Conservation (phyloP, 331 rosid species). For the Stylosanthes scabra region DNA sequence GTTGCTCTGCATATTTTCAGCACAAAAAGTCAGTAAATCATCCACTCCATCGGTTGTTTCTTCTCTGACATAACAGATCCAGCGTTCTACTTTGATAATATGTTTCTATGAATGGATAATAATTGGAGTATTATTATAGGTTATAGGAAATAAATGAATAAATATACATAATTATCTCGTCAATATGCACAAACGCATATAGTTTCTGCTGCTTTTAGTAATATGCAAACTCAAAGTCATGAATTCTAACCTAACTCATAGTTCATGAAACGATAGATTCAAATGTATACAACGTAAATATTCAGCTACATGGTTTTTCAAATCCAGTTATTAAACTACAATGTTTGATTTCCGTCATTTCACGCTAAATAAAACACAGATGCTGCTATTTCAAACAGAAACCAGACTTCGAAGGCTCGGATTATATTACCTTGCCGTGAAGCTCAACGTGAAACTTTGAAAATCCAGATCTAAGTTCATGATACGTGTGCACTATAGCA, state of each 20-base stretch:
- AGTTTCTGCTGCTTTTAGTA: not conserved
- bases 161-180: not conserved
- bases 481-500: not conserved
- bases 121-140: not conserved
- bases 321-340: not conserved
- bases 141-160: not conserved
- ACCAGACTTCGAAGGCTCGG: too few species aligned
- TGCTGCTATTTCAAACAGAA: too few species aligned
- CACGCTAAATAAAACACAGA: too few species aligned
- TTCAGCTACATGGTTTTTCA: not conserved
- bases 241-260: slow-evolving; percentile 6
- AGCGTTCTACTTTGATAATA: slow-evolving; percentile 27
- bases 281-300: not conserved
- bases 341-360: too few species aligned
- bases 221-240: not conserved
- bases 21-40: slow-evolving; percentile 62
- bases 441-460: not conserved
- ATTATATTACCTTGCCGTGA: too few species aligned
- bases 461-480: not conserved
- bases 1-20: slow-evolving; percentile 79
- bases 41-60: slow-evolving; percentile 51
- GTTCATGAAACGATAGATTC: not conserved
- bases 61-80: slow-evolving; percentile 54
- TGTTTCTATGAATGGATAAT: slow-evolving; percentile 9
- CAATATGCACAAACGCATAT: not conserved